Conservation (phyloP, 106 monocot species). For the Chionographis japonica region DNA sequence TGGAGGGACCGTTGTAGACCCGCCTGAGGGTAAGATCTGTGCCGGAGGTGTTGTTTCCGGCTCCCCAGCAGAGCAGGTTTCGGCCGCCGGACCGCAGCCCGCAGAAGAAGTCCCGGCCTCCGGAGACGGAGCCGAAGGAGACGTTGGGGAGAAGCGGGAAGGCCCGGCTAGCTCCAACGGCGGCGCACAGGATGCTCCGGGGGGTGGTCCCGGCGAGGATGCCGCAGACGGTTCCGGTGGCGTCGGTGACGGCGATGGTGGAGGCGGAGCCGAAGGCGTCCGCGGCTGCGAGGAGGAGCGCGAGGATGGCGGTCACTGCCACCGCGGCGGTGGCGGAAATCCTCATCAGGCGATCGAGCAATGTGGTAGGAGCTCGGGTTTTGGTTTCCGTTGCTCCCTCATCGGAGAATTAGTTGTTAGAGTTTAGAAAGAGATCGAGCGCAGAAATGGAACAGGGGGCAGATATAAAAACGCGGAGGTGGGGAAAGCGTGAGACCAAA, state of each 20-base stretch:
- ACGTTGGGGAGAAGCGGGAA: constrained; percentile 21
- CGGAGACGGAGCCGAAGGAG: constrained; percentile 42
- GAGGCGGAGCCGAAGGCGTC: constrained; percentile 22
- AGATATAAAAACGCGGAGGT: too few relatives aligned
- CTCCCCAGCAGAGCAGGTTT: constrained; percentile 65
- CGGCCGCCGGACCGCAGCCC: constrained; percentile 30
- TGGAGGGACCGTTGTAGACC: constrained; percentile 43
- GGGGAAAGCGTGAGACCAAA: too few relatives aligned
- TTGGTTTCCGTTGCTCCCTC: too few relatives aligned
- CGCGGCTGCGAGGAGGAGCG: too few relatives aligned
- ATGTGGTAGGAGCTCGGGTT: too few relatives aligned
- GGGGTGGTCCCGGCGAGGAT: constrained; percentile 22
- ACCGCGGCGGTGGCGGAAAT: too few relatives aligned
- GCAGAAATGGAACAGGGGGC: too few relatives aligned
- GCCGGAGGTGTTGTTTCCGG: not conserved
- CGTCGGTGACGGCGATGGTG: constrained; percentile 25
- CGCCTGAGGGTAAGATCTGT: constrained; percentile 18
- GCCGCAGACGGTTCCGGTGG: constrained; percentile 40
- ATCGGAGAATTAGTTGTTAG: too few relatives aligned
- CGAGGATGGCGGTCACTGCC: too few relatives aligned
- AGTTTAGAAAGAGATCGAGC: too few relatives aligned
- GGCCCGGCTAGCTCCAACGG: not conserved
- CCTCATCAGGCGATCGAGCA: too few relatives aligned
- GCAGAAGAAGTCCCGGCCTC: constrained; percentile 39
- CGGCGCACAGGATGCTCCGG: constrained; percentile 27